Evolutionary conservation across 2,329 filamentous ascomycete species (phyloP).

Genomic region (Plectosphaerella plurivora): DNA sequence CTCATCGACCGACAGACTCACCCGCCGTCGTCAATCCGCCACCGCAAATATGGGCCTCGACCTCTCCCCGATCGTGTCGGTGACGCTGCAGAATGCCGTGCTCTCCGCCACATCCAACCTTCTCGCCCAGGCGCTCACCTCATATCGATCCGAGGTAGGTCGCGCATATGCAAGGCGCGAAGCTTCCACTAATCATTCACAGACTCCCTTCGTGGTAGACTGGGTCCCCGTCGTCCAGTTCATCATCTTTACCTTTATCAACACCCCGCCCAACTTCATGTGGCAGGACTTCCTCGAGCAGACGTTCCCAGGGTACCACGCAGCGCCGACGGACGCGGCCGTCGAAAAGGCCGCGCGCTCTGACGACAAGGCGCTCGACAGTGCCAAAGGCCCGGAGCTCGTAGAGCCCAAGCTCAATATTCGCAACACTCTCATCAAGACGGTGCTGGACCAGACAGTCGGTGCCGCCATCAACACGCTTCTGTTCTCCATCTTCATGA

Average conservation of each 20-base stretch:
- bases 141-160: slow-evolving; percentile 55
- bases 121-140: slow-evolving; percentile 65
- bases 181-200: slow-evolving; percentile 1
- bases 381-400: slow-evolving; percentile 28
- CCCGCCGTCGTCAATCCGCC: no score
- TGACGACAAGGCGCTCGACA: slow-evolving; percentile 35
- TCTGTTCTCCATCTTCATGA: slow-evolving; percentile 56
- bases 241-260: slow-evolving; percentile 66
- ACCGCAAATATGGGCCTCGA: not conserved
- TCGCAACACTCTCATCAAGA: slow-evolving; percentile 63
- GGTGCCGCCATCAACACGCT: slow-evolving; percentile 63
- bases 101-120: slow-evolving; percentile 67
- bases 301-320: slow-evolving; percentile 63
- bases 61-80: slow-evolving; percentile 48
- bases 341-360: slow-evolving; percentile 31
- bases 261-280: slow-evolving; percentile 76
- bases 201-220: slow-evolving; percentile 61
- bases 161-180: not conserved
- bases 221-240: slow-evolving; percentile 71
- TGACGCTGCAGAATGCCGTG: slow-evolving; percentile 61
- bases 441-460: slow-evolving; percentile 64
- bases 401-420: slow-evolving; percentile 51
- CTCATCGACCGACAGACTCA: no score
- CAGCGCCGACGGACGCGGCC: slow-evolving; percentile 32
- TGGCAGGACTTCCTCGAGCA: slow-evolving; percentile 79